phyloP scores from a whole-genome alignment of 805 yeast genomes.

The Myxozyma melibiosi region DNA sequence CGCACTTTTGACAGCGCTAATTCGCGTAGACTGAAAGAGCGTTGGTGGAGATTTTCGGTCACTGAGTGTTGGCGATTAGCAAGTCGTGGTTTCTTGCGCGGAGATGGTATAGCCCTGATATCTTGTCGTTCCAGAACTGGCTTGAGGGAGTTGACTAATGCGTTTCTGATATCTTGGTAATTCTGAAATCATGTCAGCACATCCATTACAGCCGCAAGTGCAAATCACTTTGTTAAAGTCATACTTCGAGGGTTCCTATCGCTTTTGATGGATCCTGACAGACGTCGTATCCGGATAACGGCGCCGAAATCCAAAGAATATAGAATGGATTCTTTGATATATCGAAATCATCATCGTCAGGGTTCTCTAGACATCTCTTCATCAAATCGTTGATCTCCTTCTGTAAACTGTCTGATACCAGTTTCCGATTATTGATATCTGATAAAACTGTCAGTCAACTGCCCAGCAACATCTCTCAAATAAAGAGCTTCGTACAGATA shows the following conservation, averaged over 20 bases:
- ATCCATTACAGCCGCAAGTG: background rate
- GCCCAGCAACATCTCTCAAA: background rate
- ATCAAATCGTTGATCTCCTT: slow-evolving; percentile 9
- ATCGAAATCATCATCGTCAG: background rate
- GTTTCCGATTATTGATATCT: slow-evolving; percentile 16
- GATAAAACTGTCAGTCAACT: background rate
- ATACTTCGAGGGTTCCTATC: slow-evolving; percentile 16
- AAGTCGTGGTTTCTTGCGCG: slow-evolving; percentile 5
- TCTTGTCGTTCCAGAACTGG: background rate
- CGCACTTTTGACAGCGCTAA: slow-evolving; percentile 9
- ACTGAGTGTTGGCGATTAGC: background rate
- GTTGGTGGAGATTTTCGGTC: background rate
- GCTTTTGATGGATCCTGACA: slow-evolving; percentile 32
- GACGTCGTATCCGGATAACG: slow-evolving; percentile 23
- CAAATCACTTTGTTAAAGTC: background rate
- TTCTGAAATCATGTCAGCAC: background rate
- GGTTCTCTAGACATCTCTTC: background rate
- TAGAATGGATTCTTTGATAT: slow-evolving; percentile 11
- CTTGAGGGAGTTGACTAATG: background rate
- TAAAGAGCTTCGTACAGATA: slow-evolving; percentile 15
- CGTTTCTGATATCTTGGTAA: background rate
- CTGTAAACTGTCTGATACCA: background rate
- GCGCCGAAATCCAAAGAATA: slow-evolving; percentile 16
- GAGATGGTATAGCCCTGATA: background rate
- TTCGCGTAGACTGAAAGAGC: background rate